Evolutionary conservation across 495 filamentous ascomycete genomes (phyloP).

Genomic region (Penicillium nucicola): DNA sequence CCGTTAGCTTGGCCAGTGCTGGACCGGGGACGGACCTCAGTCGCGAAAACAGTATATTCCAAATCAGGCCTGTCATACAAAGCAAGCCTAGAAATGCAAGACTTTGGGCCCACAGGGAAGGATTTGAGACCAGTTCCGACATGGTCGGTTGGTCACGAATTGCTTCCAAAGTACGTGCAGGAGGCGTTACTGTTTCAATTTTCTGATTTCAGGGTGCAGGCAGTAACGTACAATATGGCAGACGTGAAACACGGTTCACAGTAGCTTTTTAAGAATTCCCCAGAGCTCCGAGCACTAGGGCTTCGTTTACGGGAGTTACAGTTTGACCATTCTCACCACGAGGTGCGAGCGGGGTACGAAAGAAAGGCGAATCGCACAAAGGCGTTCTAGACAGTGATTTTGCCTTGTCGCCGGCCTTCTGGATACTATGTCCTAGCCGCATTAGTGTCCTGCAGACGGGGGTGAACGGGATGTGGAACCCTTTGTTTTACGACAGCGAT

Average conservation of each 20-base stretch:
- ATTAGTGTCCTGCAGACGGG: slow-evolving; percentile 2
- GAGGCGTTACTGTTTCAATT: background rate
- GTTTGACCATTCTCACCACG: background rate
- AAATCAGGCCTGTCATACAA: slow-evolving; percentile 9
- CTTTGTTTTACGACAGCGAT: background rate
- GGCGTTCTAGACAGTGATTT: background rate
- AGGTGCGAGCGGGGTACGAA: background rate
- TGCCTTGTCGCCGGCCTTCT: background rate
- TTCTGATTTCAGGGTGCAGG: too few species aligned
- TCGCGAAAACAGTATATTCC: slow-evolving; percentile 11
- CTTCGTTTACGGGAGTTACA: background rate
- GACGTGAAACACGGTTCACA: background rate
- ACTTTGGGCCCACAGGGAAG: slow-evolving; percentile 7
- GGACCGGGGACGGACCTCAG: slow-evolving; percentile 43
- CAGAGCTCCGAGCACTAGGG: background rate
- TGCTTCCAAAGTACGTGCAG: background rate
- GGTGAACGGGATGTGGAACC: slow-evolving; percentile 14
- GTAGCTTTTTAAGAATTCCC: background rate
- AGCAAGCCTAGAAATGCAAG: slow-evolving; percentile 7
- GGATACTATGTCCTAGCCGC: background rate
- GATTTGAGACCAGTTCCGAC: background rate
- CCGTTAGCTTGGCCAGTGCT: slow-evolving; percentile 37
- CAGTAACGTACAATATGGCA: too few species aligned
- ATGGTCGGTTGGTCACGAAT: background rate
- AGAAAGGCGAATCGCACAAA: background rate